These are phyloP conservation scores for Chamaenerion angustifolium DNA, from an alignment of 345 rosid species.

Conservation along the genomic window DNA sequence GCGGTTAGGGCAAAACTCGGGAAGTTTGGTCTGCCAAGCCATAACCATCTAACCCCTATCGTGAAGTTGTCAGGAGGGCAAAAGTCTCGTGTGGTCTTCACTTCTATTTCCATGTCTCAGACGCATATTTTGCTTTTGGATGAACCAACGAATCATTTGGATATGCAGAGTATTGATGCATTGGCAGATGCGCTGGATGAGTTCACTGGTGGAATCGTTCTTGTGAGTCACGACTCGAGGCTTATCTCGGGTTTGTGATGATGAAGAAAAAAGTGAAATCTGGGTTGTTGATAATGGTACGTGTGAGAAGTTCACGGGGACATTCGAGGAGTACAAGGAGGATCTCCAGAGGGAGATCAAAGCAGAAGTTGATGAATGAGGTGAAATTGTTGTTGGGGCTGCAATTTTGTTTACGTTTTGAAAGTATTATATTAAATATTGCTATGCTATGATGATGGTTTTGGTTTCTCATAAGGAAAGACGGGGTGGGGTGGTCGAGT, in stretches of 20 bases:
- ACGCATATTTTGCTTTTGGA: slow-evolving; percentile 83
- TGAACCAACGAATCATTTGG: slow-evolving; percentile 92
- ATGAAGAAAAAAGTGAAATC: slow-evolving; percentile 71
- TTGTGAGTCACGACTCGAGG: slow-evolving; percentile 91
- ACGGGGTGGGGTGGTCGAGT: too few relatives aligned
- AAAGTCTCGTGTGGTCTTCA: slow-evolving; percentile 82
- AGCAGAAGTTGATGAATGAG: slow-evolving; percentile 48
- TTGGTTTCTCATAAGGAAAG: too few relatives aligned
- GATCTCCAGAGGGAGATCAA: slow-evolving; percentile 67
- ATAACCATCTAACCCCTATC: slow-evolving; percentile 82
- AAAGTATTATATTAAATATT: too few relatives aligned
- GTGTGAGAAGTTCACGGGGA: slow-evolving; percentile 38
- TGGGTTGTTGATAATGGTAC: slow-evolving; percentile 94
- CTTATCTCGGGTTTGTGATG: slow-evolving; percentile 74
- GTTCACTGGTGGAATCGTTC: slow-evolving; percentile 79
- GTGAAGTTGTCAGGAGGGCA: slow-evolving; percentile 87
- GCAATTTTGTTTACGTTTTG: too few relatives aligned
- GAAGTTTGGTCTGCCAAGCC: slow-evolving; percentile 82
- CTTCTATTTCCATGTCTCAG: slow-evolving; percentile 83
- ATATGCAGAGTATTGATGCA: slow-evolving; percentile 95
- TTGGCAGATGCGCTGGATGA: slow-evolving; percentile 87
- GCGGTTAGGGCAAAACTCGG: slow-evolving; percentile 94
- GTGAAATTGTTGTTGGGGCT: background rate
- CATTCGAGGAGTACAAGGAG: slow-evolving; percentile 76
- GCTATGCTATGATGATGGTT: too few relatives aligned